Evolutionary conservation across 2,329 filamentous ascomycete genomes (phyloP), one percentile per base, ranked within the genome.

Genomic region (Clonostachys rosea): DNA sequence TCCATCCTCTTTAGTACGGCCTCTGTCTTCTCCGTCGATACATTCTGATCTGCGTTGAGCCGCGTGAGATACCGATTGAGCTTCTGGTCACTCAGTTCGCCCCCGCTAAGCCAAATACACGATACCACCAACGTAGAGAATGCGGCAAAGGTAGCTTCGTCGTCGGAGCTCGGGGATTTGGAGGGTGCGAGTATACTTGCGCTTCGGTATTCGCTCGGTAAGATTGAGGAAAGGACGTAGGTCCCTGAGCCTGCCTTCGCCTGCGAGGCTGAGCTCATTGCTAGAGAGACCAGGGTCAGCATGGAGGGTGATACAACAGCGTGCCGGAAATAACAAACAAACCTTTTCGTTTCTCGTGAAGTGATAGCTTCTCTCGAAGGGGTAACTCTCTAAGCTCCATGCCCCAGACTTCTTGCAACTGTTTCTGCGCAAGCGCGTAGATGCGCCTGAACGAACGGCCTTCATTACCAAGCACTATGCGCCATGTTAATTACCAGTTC

Each of bases 311-410:
- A 30, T 30, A 30, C 24, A 30, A 30, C 24, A 30, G 24, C 24
- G 24, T 4, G 16, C 41, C 33, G n/a, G 36, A 36, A 17, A 17
- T 42, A 2, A 34, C 7, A n/a, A 10, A 34, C 69, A 50, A 68
- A 84, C 86, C 87, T 74, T 87, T 84, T 56, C 89, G 81, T 61
- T 80, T 81, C 53, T 95, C 88, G 49, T 83, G 83, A 34, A 96
- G 68, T 1, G 90, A 90, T 43, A 88, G 78, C 65, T 91, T 95
- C 59, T 96, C 92, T 58, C 79, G 81, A 2, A 79, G 74, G 0
- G 94, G 91, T 44, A 97, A 74, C 67, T 96, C 91, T 5, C 82
- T 76, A 75, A 99, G 79, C 63, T 91, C 79, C 91, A 97, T 96
- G n/a, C 94, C 94, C 67, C 96, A 97, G 2, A 84, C 77, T 3